A percentile compares a stretch with the other conserved stretches of the same genome.
Evolutionary conservation across 768 basidiomycete genomes (phyloP).

Genomic region (Lentinula guzmanii): DNA sequence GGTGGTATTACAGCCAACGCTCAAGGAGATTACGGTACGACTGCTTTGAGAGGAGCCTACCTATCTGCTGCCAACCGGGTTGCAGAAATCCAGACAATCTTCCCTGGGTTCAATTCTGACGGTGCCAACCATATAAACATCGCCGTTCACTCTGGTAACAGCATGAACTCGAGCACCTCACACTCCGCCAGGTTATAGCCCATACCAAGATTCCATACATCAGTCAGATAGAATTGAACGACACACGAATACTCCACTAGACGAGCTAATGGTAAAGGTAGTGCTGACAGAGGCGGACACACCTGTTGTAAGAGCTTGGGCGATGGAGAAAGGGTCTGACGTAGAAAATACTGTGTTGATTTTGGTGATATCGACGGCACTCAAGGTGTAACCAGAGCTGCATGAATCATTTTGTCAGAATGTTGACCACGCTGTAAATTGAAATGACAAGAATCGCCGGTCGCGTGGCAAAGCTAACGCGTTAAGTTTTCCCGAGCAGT

Average conservation of each 20-base stretch:
- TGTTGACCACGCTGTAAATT: too few species aligned
- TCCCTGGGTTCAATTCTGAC: constrained; percentile 28
- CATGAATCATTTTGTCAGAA: too few species aligned
- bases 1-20: constrained; percentile 35
- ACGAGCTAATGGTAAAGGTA: neutral
- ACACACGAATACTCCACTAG: neutral
- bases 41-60: constrained; percentile 30
- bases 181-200: constrained; percentile 12
- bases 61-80: constrained; percentile 27
- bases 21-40: constrained; percentile 23
- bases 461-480: too few species aligned
- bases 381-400: neutral
- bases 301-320: neutral
- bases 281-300: neutral
- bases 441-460: too few species aligned
- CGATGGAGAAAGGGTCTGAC: neutral
- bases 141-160: constrained; percentile 24
- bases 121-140: constrained; percentile 32
- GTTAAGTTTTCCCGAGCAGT: too few species aligned
- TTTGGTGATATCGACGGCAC: too few species aligned
- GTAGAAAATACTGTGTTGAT: neutral
- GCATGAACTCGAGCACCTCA: constrained; percentile 17
- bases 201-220: too few species aligned
- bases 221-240: too few species aligned
- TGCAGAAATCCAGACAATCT: constrained; percentile 31